Percentiles rank a stretch among this genome's conserved stretches.
Evolutionary conservation across 176 grass and related monocot genomes (phyloP).

Genomic region (Stipa capillata): DNA sequence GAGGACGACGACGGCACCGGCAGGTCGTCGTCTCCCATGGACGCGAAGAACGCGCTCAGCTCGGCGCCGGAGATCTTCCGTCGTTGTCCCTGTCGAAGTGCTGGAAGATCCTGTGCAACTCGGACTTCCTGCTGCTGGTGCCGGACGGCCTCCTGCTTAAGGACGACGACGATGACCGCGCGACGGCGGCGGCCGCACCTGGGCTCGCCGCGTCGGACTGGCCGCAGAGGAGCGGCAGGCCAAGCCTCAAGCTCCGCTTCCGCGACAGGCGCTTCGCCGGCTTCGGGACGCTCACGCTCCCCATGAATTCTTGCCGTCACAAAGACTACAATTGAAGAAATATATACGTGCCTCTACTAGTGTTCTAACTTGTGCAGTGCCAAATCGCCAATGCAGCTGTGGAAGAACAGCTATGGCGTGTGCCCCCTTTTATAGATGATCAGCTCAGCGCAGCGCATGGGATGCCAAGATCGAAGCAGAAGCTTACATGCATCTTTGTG

Average conservation of each 20-base stretch:
- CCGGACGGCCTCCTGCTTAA: conserved; percentile 19
- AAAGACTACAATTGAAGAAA: not conserved
- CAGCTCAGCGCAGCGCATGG: not conserved
- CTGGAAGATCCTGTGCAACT: conserved; percentile 68
- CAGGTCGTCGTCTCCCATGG: conserved; percentile 78
- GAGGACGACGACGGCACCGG: conserved; percentile 18
- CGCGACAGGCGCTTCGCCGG: conserved; percentile 33
- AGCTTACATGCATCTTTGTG: conserved; percentile 12
- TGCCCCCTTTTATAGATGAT: conserved; percentile 19
- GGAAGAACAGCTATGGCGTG: not conserved
- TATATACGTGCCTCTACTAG: not conserved
- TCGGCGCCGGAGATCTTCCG: conserved; percentile 66
- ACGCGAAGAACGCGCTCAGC: conserved; percentile 61
- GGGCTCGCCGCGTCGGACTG: conserved; percentile 27
- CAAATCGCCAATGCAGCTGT: not conserved
- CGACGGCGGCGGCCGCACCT: not conserved
- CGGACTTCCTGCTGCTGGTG: conserved; percentile 17
- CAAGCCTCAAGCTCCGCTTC: conserved; percentile 57
- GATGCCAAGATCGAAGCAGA: conserved; percentile 10
- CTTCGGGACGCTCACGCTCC: conserved; percentile 19
- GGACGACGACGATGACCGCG: conserved; percentile 16
- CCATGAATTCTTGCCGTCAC: conserved; percentile 29
- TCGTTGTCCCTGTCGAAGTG: conserved; percentile 84
- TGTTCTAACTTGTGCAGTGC: not conserved
- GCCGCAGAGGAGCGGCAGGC: conserved; percentile 46